Conservation (phyloP, 306 rosid species). For the Quercus robur region DNA sequence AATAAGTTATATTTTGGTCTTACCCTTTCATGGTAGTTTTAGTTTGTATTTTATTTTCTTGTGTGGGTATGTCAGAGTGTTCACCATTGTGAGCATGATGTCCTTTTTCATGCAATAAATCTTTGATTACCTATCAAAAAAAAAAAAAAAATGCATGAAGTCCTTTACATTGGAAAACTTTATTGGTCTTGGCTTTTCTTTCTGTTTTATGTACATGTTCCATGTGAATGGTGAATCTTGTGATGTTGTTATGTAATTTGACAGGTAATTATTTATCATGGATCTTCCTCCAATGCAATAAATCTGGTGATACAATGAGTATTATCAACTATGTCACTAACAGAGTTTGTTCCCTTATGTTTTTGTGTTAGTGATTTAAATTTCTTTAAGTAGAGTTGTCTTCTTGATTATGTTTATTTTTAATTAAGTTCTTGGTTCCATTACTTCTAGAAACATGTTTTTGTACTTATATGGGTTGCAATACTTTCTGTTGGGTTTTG, state of each 20-base stretch:
- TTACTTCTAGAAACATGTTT: constrained; percentile 11
- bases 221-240: not conserved
- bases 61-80: not conserved
- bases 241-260: not conserved
- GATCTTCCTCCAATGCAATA: not conserved
- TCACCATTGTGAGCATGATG: too few species aligned
- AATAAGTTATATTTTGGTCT: too few species aligned
- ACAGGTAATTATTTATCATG: not conserved
- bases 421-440: not conserved
- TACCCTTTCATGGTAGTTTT: too few species aligned
- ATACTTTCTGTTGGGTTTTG: constrained; percentile 26
- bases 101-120: too few species aligned
- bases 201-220: not conserved
- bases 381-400: not conserved
- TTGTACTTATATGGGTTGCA: constrained; percentile 17
- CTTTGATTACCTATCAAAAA: too few species aligned
- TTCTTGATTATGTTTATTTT: constrained; percentile 9
- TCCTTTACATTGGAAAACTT: not conserved
- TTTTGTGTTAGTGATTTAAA: constrained; percentile 9
- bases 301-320: constrained; percentile 9
- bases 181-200: not conserved
- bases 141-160: not conserved
- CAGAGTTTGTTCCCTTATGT: not conserved
- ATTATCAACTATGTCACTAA: not conserved
- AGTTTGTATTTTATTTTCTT: too few species aligned